Evolutionary conservation across 352 stramenopile species (phyloP).

Genomic region (Globisporangium sylvaticum): DNA sequence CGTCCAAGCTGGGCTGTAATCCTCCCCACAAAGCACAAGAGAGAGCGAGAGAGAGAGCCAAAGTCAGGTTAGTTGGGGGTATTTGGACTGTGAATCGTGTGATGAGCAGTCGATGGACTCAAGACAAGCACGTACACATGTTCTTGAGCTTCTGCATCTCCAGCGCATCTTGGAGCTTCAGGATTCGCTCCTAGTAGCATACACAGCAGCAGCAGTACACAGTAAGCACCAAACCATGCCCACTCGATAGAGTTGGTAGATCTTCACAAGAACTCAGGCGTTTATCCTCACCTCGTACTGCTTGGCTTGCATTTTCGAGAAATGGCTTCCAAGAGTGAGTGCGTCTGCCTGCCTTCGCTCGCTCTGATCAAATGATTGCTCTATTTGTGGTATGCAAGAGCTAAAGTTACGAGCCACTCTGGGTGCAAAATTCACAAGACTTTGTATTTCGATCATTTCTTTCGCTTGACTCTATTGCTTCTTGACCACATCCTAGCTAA

Average conservation of each 20-base stretch:
- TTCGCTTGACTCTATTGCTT: neutral
- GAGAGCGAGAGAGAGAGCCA: neutral
- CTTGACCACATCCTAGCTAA: neutral
- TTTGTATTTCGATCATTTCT: neutral
- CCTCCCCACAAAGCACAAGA: neutral
- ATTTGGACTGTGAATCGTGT: neutral
- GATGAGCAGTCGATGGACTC: neutral
- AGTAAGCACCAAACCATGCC: neutral
- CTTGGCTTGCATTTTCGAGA: constrained; percentile 50
- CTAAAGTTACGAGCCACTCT: neutral
- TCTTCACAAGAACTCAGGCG: neutral
- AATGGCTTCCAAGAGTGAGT: neutral
- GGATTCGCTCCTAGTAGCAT: constrained; percentile 52
- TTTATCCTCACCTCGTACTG: constrained; percentile 42
- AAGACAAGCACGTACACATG: constrained; percentile 35
- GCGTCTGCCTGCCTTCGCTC: neutral
- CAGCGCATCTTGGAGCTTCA: constrained; percentile 75
- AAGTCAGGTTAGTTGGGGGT: neutral
- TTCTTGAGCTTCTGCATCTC: constrained; percentile 83
- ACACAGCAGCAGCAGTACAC: neutral
- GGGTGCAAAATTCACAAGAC: neutral
- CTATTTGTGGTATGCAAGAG: neutral
- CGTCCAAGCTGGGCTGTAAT: constrained; percentile 52
- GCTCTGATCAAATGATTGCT: neutral
- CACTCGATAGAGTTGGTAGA: neutral